phyloP scores from a whole-genome alignment of 2,329 filamentous ascomycete genomes.

The Aspergillus sp. region DNA sequence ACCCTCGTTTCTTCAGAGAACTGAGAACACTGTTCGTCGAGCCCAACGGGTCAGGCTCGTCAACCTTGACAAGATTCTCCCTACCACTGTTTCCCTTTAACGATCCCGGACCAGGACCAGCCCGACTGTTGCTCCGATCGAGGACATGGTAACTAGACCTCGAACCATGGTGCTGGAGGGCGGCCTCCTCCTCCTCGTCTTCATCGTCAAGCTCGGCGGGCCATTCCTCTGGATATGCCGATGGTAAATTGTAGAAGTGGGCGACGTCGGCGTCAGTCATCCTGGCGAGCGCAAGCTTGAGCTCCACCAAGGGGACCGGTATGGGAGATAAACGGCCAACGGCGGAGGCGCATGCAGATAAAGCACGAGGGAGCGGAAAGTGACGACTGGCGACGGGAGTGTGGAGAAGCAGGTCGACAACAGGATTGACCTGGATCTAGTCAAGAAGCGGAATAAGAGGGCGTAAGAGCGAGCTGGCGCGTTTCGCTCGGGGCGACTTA shows the following conservation, averaged over 20 bases:
- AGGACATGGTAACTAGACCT: constrained; percentile 84
- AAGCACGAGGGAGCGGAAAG: constrained; percentile 2
- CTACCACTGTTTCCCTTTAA: constrained; percentile 68
- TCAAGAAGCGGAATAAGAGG: not conserved
- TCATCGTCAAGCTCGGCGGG: constrained; percentile 76
- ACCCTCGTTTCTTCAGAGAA: constrained; percentile 71
- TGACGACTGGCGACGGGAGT: not conserved
- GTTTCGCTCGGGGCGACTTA: constrained; percentile 10
- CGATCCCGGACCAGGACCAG: constrained; percentile 65
- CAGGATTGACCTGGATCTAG: not conserved
- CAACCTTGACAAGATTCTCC: constrained; percentile 79
- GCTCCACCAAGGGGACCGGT: constrained; percentile 9
- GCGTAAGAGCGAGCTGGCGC: not conserved
- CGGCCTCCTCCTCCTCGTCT: constrained; percentile 63
- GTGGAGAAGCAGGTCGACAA: not conserved
- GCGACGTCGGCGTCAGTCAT: constrained; percentile 77
- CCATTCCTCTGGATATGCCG: constrained; percentile 79
- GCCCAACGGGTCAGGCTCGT: constrained; percentile 92
- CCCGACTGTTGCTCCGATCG: constrained; percentile 70
- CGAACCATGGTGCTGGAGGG: constrained; percentile 39
- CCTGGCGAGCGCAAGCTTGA: constrained; percentile 23
- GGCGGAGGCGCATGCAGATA: constrained; percentile 17
- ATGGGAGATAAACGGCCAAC: constrained; percentile 3
- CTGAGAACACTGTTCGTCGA: constrained; percentile 81
- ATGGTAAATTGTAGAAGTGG: constrained; percentile 85